These are phyloP conservation scores for Nymphaea colorata DNA, from an alignment of 164 flowering plant genomes.

Conservation along the genomic window DNA sequence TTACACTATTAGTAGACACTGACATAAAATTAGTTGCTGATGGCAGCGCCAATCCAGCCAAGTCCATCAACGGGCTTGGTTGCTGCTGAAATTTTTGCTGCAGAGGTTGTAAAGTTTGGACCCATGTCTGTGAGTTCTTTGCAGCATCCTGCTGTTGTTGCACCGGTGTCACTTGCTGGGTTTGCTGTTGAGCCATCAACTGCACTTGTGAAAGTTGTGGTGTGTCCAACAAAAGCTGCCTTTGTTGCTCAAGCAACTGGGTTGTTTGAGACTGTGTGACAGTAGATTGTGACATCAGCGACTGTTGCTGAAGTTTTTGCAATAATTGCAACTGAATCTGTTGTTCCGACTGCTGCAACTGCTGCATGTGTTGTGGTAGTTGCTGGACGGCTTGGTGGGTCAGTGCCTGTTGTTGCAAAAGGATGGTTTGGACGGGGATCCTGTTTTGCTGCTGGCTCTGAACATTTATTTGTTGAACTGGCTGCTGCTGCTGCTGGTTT, in stretches of 20 bases:
- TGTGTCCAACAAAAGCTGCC: constrained; percentile 36
- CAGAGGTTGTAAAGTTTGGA: constrained; percentile 33
- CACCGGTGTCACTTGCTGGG: constrained; percentile 27
- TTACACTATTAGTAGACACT: constrained; percentile 23
- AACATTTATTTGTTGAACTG: constrained; percentile 14
- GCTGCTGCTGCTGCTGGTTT: constrained; percentile 31
- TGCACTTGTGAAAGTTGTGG: constrained; percentile 47
- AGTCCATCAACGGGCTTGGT: constrained; percentile 31
- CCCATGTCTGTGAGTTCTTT: constrained; percentile 29
- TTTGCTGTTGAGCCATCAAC: constrained; percentile 33
- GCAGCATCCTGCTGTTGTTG: constrained; percentile 7
- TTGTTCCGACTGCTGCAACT: constrained; percentile 27
- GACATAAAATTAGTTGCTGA: constrained; percentile 33
- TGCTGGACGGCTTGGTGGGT: constrained; percentile 45
- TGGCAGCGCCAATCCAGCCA: constrained; percentile 30
- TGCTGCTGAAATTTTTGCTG: constrained; percentile 51
- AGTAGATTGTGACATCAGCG: constrained; percentile 43
- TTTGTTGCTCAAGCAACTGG: constrained; percentile 57
- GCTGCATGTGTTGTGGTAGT: constrained; percentile 11
- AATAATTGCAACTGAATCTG: constrained; percentile 63
- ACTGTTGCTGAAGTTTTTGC: constrained; percentile 74
- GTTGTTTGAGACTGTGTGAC: constrained; percentile 37
- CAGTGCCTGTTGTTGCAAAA: constrained; percentile 1
- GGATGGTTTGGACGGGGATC: constrained; percentile 16
- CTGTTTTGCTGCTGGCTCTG: constrained; percentile 39